Evolutionary conservation across 2,329 filamentous ascomycete species (phyloP).

Genomic region (Fusarium anthophilum): DNA sequence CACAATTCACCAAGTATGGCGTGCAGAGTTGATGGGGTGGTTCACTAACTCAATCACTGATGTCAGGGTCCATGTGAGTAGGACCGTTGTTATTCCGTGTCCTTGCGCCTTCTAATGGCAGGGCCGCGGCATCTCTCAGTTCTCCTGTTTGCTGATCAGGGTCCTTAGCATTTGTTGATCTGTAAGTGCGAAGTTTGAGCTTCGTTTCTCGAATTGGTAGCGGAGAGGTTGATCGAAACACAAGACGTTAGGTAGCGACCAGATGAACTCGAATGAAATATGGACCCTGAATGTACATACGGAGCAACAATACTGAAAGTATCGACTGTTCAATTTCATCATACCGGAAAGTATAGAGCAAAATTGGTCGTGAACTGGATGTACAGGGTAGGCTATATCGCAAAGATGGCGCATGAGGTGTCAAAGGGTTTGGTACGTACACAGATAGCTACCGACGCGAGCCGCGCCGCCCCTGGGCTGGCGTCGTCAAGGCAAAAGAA

Average conservation of each 20-base stretch:
- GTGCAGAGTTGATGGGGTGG: background rate
- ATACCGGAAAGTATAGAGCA: background rate
- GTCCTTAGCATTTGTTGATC: background rate
- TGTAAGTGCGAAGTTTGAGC: background rate
- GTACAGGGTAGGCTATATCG: background rate
- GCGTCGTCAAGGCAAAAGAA: slow-evolving; percentile 3
- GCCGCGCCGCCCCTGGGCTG: slow-evolving; percentile 5
- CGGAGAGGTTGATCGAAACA: background rate
- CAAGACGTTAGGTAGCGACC: background rate
- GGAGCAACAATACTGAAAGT: background rate
- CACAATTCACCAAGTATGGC: background rate
- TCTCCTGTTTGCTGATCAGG: no score
- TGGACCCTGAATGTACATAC: background rate
- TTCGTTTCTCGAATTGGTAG: background rate
- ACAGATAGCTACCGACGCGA: background rate
- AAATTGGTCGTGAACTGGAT: background rate
- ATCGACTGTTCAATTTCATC: background rate
- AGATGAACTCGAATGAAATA: no score
- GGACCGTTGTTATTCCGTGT: no score
- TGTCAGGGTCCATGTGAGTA: background rate
- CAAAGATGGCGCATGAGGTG: background rate
- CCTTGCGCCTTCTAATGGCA: background rate
- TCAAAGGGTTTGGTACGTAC: slow-evolving; percentile 1
- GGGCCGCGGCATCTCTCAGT: background rate
- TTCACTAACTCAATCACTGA: background rate